phyloP scores from a whole-genome alignment of 2,329 filamentous ascomycete species.

The Cordyceps tenuipes region DNA sequence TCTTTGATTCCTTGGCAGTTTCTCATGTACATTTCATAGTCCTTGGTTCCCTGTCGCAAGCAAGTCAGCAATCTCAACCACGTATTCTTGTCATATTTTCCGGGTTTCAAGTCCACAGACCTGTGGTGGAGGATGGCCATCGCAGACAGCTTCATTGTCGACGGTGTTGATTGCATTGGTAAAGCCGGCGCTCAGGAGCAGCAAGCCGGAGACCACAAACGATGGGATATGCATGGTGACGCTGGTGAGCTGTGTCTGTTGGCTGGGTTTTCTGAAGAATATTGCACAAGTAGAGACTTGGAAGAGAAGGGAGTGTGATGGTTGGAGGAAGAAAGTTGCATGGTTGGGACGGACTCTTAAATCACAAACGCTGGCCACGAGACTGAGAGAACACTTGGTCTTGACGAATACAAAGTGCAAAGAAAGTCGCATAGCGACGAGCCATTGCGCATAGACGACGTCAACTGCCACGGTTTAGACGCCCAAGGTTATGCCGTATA shows the following conservation, averaged over 20 bases:
- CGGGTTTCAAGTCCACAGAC: not conserved
- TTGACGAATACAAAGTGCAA: too few species aligned
- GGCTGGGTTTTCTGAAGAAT: not conserved
- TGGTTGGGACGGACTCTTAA: too few species aligned
- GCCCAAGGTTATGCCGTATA: too few species aligned
- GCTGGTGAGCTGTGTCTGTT: not conserved
- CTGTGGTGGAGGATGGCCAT: not conserved
- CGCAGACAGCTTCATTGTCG: not conserved
- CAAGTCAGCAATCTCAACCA: not conserved
- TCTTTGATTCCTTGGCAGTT: not conserved
- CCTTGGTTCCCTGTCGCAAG: not conserved
- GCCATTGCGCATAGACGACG: too few species aligned
- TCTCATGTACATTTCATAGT: not conserved
- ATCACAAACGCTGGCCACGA: too few species aligned
- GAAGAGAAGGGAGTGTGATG: not conserved
- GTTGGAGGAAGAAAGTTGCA: not conserved
- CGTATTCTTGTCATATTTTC: not conserved
- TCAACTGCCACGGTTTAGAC: too few species aligned
- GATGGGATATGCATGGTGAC: not conserved
- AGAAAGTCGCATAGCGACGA: too few species aligned
- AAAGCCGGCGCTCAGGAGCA: not conserved
- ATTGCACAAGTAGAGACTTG: not conserved
- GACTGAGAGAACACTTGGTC: too few species aligned
- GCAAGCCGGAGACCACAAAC: not conserved
- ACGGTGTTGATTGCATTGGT: not conserved